These are phyloP conservation scores for Nicotiana undulata DNA, from an alignment of 257 asterid species.

Conservation along the genomic window DNA sequence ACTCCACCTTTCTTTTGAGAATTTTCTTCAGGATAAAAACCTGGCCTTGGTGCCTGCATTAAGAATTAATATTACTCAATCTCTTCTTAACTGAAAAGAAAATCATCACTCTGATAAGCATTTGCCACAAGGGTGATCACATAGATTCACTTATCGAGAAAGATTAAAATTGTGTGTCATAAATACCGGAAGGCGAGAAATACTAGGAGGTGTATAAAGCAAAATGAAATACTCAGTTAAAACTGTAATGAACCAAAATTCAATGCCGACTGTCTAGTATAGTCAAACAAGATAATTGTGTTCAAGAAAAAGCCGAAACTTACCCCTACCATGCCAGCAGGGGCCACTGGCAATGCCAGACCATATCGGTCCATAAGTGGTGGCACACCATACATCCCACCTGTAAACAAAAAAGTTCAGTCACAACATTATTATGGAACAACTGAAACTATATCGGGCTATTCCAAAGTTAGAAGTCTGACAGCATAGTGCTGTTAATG, in stretches of 20 bases:
- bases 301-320: background rate
- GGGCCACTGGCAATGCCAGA: conserved; percentile 55
- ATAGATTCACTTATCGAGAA: background rate
- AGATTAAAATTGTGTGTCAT: background rate
- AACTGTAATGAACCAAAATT: background rate
- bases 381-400: conserved; percentile 77
- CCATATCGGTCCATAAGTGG: conserved; percentile 75
- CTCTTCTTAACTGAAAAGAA: background rate
- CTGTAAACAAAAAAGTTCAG: conserved; percentile 23
- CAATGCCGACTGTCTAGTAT: background rate
- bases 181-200: background rate
- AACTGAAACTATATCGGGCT: background rate
- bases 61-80: conserved; percentile 4
- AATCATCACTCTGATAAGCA: background rate
- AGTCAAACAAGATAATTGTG: background rate
- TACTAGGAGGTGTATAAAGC: background rate
- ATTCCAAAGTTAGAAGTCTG: background rate
- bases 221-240: background rate
- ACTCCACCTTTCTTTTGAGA: conserved; percentile 49
- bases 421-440: background rate
- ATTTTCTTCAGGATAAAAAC: conserved; percentile 53
- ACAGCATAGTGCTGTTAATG: background rate
- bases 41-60: conserved; percentile 68
- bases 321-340: conserved; percentile 49
- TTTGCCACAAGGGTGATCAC: background rate